Evolutionary conservation across 805 yeast species (phyloP), one percentile per base, ranked within the genome.

Genomic region (Yarrowia bubula): DNA sequence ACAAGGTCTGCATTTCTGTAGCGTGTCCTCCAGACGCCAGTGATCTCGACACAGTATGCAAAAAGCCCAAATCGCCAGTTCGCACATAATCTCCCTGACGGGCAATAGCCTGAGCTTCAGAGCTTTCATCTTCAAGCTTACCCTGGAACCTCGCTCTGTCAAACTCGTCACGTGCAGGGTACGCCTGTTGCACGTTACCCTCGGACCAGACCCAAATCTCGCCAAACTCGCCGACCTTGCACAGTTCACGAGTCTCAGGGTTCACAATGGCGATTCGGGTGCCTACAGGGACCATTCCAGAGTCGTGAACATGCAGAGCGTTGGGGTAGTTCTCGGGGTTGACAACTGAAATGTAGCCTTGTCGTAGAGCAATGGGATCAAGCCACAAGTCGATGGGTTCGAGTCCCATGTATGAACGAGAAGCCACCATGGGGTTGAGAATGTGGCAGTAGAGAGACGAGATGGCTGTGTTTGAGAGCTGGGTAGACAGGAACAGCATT

Each of bases 131-230:
- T 1, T 74, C 81, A 15, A 92, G 83, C 64, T 80, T 82, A 14
- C 92, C 93, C 28, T 77, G 75, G 69, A 89, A 84, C 68, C 89
- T 89, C 18, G 79, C 78, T 10, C 77, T 74, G 6, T 79, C 79
- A 68, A 86, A 84, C 11, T 77, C 75, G 67, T 86, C 89, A 9
- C 81, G 78, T 1, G 70, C 71, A 61, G 83, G 79, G 43, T 84
- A 83, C 73, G 85, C 87, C 7, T 84, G 83, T 11, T 80, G 74
- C 33, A 86, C 87, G 70, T 88, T 92, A 0, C 93, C 96, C 68
- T 91, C 96, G 0, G 96, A 89, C 68, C 89, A 84, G 1, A 93
- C 96, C 98, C 98, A 95, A 43, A 95, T 91, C 76, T 95, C 99
- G 38, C 99, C 99, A 74, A 85, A 86, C 75, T 95, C 99, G 8